Conservation (phyloP, 2,329 filamentous ascomycete species). For the Penicillium sp. region DNA sequence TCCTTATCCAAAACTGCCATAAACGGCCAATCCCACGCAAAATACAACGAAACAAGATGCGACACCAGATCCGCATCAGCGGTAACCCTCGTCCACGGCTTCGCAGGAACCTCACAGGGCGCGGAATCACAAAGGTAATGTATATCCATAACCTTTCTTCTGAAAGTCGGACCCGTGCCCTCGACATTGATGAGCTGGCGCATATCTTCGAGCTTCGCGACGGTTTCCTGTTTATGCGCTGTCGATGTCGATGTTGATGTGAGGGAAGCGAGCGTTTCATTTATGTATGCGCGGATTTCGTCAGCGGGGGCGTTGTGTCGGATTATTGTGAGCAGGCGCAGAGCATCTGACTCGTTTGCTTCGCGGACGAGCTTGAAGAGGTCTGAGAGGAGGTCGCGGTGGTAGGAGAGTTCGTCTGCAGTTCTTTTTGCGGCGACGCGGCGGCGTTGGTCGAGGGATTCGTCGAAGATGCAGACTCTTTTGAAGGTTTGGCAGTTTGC, state of each 20-base stretch:
- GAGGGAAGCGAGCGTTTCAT: constrained; percentile 25
- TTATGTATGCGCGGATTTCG: constrained; percentile 39
- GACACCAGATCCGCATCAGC: constrained; percentile 70
- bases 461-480: constrained; percentile 55
- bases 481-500: constrained; percentile 40
- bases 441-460: constrained; percentile 56
- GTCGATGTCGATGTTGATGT: neutral
- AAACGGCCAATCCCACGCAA: constrained; percentile 89
- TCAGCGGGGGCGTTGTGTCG: constrained; percentile 35
- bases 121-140: constrained; percentile 41
- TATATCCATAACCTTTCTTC: constrained; percentile 44
- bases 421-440: constrained; percentile 43
- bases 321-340: constrained; percentile 37
- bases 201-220: constrained; percentile 31
- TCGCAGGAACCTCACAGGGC: constrained; percentile 36
- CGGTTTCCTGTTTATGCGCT: constrained; percentile 19
- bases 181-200: constrained; percentile 32
- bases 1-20: constrained; percentile 78
- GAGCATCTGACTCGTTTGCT: constrained; percentile 32
- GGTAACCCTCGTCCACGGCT: constrained; percentile 78
- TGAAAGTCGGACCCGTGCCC: constrained; percentile 33
- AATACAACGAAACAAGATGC: constrained; percentile 88
- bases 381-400: constrained; percentile 41
- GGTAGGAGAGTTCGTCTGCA: constrained; percentile 41
- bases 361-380: constrained; percentile 37